Conservation (phyloP, 768 basidiomycete genomes). For the Psilocybe azurescens region DNA sequence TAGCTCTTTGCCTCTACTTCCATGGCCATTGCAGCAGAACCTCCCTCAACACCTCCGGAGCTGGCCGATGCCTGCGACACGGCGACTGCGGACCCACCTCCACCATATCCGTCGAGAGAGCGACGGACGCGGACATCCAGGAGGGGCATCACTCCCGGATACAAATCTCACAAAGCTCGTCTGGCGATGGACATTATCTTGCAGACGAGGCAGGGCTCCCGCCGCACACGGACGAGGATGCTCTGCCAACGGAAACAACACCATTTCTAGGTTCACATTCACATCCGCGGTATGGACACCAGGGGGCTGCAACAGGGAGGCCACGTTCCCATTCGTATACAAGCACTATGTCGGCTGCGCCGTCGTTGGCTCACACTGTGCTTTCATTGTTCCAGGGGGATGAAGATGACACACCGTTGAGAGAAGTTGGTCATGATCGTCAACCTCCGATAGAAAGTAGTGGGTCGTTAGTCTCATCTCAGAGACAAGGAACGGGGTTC, state of each 20-base stretch:
- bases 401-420: slow-evolving; percentile 44
- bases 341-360: slow-evolving; percentile 59
- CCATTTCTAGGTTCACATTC: slow-evolving; percentile 45
- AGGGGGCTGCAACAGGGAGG: slow-evolving; percentile 33
- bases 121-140: slow-evolving; percentile 44
- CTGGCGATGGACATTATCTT: slow-evolving; percentile 36
- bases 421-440: slow-evolving; percentile 40
- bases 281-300: slow-evolving; percentile 18
- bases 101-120: slow-evolving; percentile 65
- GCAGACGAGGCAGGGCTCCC: slow-evolving; percentile 36
- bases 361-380: slow-evolving; percentile 72
- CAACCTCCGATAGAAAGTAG: slow-evolving; percentile 26
- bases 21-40: slow-evolving; percentile 22
- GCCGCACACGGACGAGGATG: slow-evolving; percentile 33
- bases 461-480: slow-evolving; percentile 13
- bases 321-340: slow-evolving; percentile 63
- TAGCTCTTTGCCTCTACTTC: slow-evolving; percentile 6
- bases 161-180: slow-evolving; percentile 32
- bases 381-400: slow-evolving; percentile 64
- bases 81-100: slow-evolving; percentile 60
- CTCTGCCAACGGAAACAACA: slow-evolving; percentile 50
- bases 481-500: slow-evolving; percentile 25
- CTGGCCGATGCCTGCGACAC: slow-evolving; percentile 17
- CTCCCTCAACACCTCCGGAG: slow-evolving; percentile 18
- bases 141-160: slow-evolving; percentile 24